These are phyloP conservation scores for Aspergillus tanneri DNA, from an alignment of 2,329 filamentous ascomycete genomes.

Conservation along the genomic window DNA sequence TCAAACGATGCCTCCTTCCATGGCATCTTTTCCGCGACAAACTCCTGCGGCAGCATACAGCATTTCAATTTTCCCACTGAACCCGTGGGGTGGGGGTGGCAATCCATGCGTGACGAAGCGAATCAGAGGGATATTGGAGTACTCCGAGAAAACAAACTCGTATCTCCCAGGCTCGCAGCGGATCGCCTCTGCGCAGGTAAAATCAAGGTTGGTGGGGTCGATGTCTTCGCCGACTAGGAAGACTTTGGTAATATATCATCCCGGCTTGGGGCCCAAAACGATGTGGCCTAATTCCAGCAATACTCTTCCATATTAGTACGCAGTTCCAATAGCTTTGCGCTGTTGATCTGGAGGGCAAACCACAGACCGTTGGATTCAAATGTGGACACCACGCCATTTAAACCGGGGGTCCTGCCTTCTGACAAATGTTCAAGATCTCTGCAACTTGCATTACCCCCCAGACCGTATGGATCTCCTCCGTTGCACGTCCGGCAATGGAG, in stretches of 20 bases:
- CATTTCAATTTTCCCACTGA: neutral
- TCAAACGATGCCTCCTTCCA: neutral
- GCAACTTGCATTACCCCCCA: slow-evolving; percentile 20
- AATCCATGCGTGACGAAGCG: neutral
- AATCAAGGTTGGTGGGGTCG: slow-evolving; percentile 17
- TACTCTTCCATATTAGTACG: slow-evolving; percentile 18
- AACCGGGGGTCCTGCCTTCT: slow-evolving; percentile 17
- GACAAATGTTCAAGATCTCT: slow-evolving; percentile 20
- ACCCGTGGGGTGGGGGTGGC: neutral
- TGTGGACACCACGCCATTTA: slow-evolving; percentile 20
- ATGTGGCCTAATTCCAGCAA: slow-evolving; percentile 16
- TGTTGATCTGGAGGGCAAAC: slow-evolving; percentile 19
- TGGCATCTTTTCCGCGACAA: neutral
- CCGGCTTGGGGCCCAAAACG: slow-evolving; percentile 22
- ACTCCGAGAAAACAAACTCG: neutral
- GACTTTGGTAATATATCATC: slow-evolving; percentile 23
- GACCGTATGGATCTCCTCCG: slow-evolving; percentile 23
- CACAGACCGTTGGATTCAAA: slow-evolving; percentile 21
- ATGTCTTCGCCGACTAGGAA: slow-evolving; percentile 22
- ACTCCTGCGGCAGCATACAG: neutral
- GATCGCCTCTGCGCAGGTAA: neutral
- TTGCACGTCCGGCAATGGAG: slow-evolving; percentile 16
- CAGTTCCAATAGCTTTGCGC: slow-evolving; percentile 13
- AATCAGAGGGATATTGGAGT: neutral
- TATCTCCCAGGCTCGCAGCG: neutral